phyloP scores from a whole-genome alignment of 2,329 filamentous ascomycete genomes.

The Verticillium nonalfalfae region DNA sequence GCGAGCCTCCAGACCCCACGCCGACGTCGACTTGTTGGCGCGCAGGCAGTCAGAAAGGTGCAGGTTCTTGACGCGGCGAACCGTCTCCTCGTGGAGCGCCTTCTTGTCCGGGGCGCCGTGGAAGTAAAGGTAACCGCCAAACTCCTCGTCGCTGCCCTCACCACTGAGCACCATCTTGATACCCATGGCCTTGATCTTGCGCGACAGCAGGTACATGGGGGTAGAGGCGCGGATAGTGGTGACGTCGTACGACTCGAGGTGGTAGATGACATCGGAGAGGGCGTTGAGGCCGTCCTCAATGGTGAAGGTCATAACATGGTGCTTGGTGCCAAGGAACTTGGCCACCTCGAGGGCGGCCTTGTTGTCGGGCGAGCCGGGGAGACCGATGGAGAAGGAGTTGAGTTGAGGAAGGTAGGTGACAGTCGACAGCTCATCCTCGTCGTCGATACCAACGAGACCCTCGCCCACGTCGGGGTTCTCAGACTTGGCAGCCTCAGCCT shows the following conservation, averaged over 20 bases:
- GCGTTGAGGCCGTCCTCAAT: slow-evolving; percentile 96
- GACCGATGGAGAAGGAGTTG: slow-evolving; percentile 97
- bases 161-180: slow-evolving; percentile 99
- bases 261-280: slow-evolving; percentile 94
- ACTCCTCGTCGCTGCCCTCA: slow-evolving; percentile 96
- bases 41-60: slow-evolving; percentile 94
- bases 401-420: slow-evolving; percentile 89
- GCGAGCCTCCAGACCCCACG: slow-evolving; percentile 95
- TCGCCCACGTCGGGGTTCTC: slow-evolving; percentile 55
- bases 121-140: slow-evolving; percentile 98
- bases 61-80: slow-evolving; percentile 91
- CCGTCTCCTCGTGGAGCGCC: slow-evolving; percentile 92
- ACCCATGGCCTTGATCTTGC: slow-evolving; percentile 99
- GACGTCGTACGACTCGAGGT: slow-evolving; percentile 96
- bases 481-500: slow-evolving; percentile 34
- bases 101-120: slow-evolving; percentile 86
- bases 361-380: slow-evolving; percentile 88
- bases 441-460: slow-evolving; percentile 88
- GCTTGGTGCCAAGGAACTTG: slow-evolving; percentile 94
- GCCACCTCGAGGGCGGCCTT: slow-evolving; percentile 88
- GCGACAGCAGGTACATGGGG: slow-evolving; percentile 94
- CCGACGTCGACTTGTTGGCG: slow-evolving; percentile 98
- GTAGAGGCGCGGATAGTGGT: slow-evolving; percentile 98
- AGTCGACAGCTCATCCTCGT: slow-evolving; percentile 81
- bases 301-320: slow-evolving; percentile 97